A percentile compares a stretch with the other conserved stretches of the same genome.
Conservation (phyloP, 768 basidiomycete genomes). For the Stropharia rugosoannulata region DNA sequence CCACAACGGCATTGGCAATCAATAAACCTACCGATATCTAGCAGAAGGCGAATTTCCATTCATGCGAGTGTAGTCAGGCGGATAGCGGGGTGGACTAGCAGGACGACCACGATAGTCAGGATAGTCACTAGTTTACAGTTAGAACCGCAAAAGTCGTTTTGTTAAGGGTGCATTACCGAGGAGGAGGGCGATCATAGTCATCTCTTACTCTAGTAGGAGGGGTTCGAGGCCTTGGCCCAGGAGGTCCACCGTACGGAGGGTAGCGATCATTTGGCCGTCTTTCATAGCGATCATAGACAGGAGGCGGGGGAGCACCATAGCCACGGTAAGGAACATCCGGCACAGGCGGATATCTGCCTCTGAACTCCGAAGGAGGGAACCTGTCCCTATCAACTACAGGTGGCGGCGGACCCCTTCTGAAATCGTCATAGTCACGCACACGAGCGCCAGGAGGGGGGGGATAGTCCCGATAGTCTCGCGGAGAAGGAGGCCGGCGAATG, state of each 20-base stretch:
- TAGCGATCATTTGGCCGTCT: conserved; percentile 54
- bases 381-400: conserved; percentile 45
- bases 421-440: conserved; percentile 72
- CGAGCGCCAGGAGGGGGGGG: conserved; percentile 47
- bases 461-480: conserved; percentile 71
- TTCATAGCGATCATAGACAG: conserved; percentile 64
- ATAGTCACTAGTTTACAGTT: conserved; percentile 47
- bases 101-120: conserved; percentile 56
- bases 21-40: conserved; percentile 42
- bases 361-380: conserved; percentile 53
- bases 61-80: conserved; percentile 51
- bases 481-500: conserved; percentile 58
- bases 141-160: neutral
- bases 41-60: conserved; percentile 40
- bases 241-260: conserved; percentile 42
- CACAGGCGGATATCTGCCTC: conserved; percentile 58
- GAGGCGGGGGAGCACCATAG: conserved; percentile 47
- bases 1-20: neutral
- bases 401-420: conserved; percentile 47
- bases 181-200: conserved; percentile 60
- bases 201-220: conserved; percentile 56
- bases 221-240: conserved; percentile 55
- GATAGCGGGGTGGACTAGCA: conserved; percentile 49
- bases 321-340: conserved; percentile 52
- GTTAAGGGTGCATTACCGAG: conserved; percentile 38